phyloP scores from a whole-genome alignment of 2,329 filamentous ascomycete species.

The Aspergillus neoniger region DNA sequence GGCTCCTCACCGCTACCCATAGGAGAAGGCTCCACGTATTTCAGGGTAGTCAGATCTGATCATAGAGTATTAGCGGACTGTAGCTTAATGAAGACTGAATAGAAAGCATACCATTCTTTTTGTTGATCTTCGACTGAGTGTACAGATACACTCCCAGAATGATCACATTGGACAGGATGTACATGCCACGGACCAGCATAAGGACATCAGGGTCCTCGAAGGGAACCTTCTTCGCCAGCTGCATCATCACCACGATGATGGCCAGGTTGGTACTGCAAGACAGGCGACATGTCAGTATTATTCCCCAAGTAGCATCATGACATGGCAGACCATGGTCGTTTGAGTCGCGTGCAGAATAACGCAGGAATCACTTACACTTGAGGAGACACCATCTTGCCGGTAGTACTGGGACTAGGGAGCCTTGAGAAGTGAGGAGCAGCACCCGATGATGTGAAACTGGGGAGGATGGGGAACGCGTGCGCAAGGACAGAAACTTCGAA shows the following conservation, averaged over 20 bases:
- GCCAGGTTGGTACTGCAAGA: slow-evolving; percentile 77
- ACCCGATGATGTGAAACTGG: slow-evolving; percentile 14
- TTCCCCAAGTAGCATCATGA: not conserved
- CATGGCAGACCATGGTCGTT: not conserved
- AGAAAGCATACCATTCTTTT: slow-evolving; percentile 81
- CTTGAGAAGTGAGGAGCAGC: slow-evolving; percentile 18
- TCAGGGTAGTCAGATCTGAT: slow-evolving; percentile 90
- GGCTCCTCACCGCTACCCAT: slow-evolving; percentile 93
- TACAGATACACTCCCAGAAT: slow-evolving; percentile 85
- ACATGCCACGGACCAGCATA: slow-evolving; percentile 64
- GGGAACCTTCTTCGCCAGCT: slow-evolving; percentile 91
- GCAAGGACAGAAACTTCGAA: slow-evolving; percentile 24
- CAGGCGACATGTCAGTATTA: slow-evolving; percentile 16
- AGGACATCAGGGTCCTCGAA: slow-evolving; percentile 83
- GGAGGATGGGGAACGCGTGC: slow-evolving; percentile 17
- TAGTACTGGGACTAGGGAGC: slow-evolving; percentile 13
- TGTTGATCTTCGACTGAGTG: slow-evolving; percentile 81
- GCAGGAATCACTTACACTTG: slow-evolving; percentile 58
- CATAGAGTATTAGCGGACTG: slow-evolving; percentile 2
- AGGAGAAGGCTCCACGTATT: slow-evolving; percentile 94
- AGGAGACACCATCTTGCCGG: slow-evolving; percentile 63
- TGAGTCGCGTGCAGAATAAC: not conserved
- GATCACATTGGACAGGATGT: slow-evolving; percentile 74
- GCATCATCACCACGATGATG: slow-evolving; percentile 98
- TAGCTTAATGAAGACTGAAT: not conserved